These are phyloP conservation scores for Gossypium thurberi DNA, from an alignment of 345 rosid genomes.

Conservation along the genomic window DNA sequence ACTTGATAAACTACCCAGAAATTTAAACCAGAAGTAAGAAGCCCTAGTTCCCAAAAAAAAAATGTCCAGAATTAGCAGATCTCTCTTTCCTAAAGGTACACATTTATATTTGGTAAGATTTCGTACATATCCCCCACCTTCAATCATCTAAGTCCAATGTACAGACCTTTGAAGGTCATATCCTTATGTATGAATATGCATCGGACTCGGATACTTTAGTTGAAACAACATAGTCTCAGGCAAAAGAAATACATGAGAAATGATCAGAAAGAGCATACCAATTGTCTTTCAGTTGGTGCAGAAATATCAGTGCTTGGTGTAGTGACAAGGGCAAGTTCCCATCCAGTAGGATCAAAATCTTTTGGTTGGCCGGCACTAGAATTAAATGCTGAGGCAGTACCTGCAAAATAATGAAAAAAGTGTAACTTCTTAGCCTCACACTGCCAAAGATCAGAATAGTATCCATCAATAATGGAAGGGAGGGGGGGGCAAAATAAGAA, in stretches of 20 bases:
- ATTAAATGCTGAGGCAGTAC: conserved; percentile 43
- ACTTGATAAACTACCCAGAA: not conserved
- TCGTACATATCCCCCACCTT: not conserved
- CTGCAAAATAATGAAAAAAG: conserved; percentile 21
- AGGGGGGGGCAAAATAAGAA: not conserved
- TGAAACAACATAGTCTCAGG: too few relatives aligned
- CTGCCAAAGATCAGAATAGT: not conserved
- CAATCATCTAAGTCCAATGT: not conserved
- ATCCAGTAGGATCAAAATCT: conserved; percentile 82
- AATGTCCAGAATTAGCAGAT: not conserved
- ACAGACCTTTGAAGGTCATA: too few relatives aligned
- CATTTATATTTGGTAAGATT: not conserved
- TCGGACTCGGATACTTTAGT: too few relatives aligned
- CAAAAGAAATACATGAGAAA: not conserved
- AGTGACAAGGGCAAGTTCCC: conserved; percentile 90
- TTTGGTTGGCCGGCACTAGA: conserved; percentile 46
- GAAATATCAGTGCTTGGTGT: conserved; percentile 74
- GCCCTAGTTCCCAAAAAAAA: not conserved
- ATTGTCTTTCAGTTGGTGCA: conserved; percentile 67
- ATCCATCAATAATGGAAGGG: not conserved
- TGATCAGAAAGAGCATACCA: conserved; percentile 42
- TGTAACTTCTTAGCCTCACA: not conserved
- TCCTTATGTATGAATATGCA: too few relatives aligned
- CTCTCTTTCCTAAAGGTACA: not conserved
- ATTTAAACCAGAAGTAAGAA: not conserved